Evolutionary conservation across 2,329 filamentous ascomycete genomes (phyloP).

Genomic region (Coniochaeta sp.): DNA sequence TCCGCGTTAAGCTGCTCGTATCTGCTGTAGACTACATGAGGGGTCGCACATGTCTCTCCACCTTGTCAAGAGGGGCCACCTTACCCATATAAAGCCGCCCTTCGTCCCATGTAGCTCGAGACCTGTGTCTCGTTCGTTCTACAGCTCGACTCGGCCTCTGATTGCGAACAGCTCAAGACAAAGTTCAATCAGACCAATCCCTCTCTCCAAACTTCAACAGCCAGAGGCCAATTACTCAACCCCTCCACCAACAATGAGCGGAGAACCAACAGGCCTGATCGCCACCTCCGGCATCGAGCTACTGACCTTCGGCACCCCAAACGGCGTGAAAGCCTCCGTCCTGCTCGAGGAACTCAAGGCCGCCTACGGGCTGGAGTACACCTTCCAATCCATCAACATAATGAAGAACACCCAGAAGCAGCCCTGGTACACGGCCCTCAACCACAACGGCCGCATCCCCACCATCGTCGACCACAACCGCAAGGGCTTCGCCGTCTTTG

Average conservation of each 20-base stretch:
- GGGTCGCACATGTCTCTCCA: neutral
- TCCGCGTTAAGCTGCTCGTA: neutral
- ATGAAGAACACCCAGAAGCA: constrained; percentile 57
- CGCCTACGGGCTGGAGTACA: constrained; percentile 53
- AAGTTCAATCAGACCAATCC: constrained; percentile 17
- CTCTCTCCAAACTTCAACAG: neutral
- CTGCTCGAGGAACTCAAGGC: constrained; percentile 59
- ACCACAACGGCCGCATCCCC: constrained; percentile 59
- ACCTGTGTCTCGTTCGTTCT: neutral
- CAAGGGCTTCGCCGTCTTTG: constrained; percentile 58
- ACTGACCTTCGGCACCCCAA: constrained; percentile 48
- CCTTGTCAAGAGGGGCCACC: neutral
- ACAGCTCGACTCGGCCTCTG: neutral
- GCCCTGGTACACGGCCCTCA: constrained; percentile 55
- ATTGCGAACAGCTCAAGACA: constrained; percentile 4
- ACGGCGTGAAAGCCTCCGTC: constrained; percentile 50
- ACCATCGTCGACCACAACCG: constrained; percentile 61
- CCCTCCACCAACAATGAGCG: neutral
- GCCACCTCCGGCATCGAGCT: constrained; percentile 59
- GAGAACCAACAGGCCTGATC: constrained; percentile 45
- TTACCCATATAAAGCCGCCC: neutral
- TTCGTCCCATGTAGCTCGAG: neutral
- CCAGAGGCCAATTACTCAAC: neutral
- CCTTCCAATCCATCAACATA: constrained; percentile 52
- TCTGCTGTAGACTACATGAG: too few relatives aligned